A percentile compares a stretch with the other conserved stretches of the same genome.
Conservation (phyloP, 768 basidiomycete species). For the Neoboletus brunneissimus region DNA sequence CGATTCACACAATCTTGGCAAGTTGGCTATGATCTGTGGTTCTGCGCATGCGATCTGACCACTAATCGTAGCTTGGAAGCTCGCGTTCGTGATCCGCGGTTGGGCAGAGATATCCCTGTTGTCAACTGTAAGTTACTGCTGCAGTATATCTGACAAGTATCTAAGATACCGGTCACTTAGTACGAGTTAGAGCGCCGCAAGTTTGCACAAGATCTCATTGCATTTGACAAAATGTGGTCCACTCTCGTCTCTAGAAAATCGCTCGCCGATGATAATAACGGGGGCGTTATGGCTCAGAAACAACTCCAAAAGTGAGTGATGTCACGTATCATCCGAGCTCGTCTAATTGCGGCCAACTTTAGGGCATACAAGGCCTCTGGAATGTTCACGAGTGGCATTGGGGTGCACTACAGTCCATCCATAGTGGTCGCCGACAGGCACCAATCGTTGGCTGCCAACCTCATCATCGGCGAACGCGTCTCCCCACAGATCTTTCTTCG, state of each 20-base stretch:
- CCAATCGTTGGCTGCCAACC: constrained; percentile 37
- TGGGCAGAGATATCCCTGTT: constrained; percentile 45
- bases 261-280: constrained; percentile 31
- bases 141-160: neutral
- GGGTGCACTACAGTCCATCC: constrained; percentile 47
- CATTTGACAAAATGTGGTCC: constrained; percentile 51
- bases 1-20: constrained; percentile 51
- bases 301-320: constrained; percentile 42
- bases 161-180: constrained; percentile 22
- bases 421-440: constrained; percentile 31
- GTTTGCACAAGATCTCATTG: constrained; percentile 53
- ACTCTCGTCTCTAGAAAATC: constrained; percentile 54
- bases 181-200: constrained; percentile 53
- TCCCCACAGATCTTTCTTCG: constrained; percentile 46
- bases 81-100: constrained; percentile 46
- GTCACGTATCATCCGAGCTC: neutral
- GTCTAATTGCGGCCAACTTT: neutral
- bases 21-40: neutral
- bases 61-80: constrained; percentile 44
- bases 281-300: constrained; percentile 38
- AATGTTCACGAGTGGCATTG: constrained; percentile 45
- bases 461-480: constrained; percentile 49
- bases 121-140: constrained; percentile 38
- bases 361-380: constrained; percentile 46
- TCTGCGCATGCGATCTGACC: neutral